A percentile compares a stretch with the other conserved stretches of the same genome.
Conservation (phyloP, 225 moss, liverwort and hornwort species). For the Thuidium tamariscinum region DNA sequence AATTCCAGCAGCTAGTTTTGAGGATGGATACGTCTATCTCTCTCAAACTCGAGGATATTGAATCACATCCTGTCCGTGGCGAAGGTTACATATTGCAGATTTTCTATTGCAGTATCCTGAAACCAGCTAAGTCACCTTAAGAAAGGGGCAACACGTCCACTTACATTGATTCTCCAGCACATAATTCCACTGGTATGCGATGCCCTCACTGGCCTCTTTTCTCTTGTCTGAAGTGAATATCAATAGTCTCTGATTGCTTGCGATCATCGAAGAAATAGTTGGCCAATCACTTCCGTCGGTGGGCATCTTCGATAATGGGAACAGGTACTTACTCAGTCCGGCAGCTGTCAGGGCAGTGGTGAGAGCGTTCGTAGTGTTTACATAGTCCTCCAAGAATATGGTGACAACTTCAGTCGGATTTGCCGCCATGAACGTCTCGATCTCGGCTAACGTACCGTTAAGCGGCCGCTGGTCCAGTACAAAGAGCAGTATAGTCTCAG, state of each 20-base stretch:
- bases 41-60: neutral
- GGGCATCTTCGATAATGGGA: slow-evolving; percentile 81
- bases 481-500: neutral
- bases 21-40: neutral
- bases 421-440: slow-evolving; percentile 53
- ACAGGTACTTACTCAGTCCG: slow-evolving; percentile 55
- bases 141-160: neutral
- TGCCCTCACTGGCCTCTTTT: slow-evolving; percentile 31
- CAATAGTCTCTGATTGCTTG: slow-evolving; percentile 44
- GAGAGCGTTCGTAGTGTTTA: slow-evolving; percentile 53
- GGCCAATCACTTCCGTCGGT: slow-evolving; percentile 75
- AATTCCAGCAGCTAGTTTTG: neutral
- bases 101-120: neutral
- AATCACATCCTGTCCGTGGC: neutral
- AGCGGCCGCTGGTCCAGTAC: slow-evolving; percentile 57
- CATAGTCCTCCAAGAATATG: slow-evolving; percentile 85
- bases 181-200: slow-evolving; percentile 49
- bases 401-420: slow-evolving; percentile 89
- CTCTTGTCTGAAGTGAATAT: slow-evolving; percentile 26
- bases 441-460: slow-evolving; percentile 45
- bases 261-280: slow-evolving; percentile 55
- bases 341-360: slow-evolving; percentile 60
- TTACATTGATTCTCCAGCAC: slow-evolving; percentile 50
- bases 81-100: neutral
- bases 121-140: neutral